Evolutionary conservation across 257 asterid species (phyloP), one percentile per base, ranked within the genome.

Genomic region (Primulina eburnea): DNA sequence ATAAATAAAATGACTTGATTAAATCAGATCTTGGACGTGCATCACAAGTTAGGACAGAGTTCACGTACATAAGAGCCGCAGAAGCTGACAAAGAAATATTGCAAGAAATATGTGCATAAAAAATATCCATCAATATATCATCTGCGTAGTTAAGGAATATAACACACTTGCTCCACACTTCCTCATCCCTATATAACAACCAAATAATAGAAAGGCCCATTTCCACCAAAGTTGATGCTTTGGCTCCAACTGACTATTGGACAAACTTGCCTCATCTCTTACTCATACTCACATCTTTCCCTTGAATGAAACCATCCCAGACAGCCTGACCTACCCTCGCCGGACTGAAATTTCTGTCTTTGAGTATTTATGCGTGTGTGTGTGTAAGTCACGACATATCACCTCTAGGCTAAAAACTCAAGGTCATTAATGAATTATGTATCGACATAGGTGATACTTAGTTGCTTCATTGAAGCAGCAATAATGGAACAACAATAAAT

Each of bases 1-100:
- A 71, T 61, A 74, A n/a, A 78, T 35, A 59, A 73, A 66, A 50
- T 40, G 34, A 62, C 50, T 29, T 18, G 64, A 35, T 61, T 4
- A 34, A 64, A 21, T 62, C 32, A n/a, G 68, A 61, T 64, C 40
- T 66, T 10, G 40, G 30, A 60, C 33, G 21, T 53, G 73, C 63
- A 63, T 75, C 59, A 65, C 5, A 43, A 62, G 58, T 9, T 62
- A 37, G 59, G 4, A 34, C 18, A 68, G 8, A 60, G 21, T 55
- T n/a, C 6, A 62, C 33, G 2, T 60, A 53, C 43, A 68, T 21
- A 57, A 24, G 30, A 56, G 61, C 20, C 38, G 55, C 35, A 47
- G 20, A 40, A 65, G 71, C 29, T 38, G 71, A 7, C 68, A 11
- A 5, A 67, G 63, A 43, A 71, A 57, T 43, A 63, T 24, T 32